Evolutionary conservation across 1,139 yeast genomes (phyloP).

Genomic region (Zygoascus sp.): DNA sequence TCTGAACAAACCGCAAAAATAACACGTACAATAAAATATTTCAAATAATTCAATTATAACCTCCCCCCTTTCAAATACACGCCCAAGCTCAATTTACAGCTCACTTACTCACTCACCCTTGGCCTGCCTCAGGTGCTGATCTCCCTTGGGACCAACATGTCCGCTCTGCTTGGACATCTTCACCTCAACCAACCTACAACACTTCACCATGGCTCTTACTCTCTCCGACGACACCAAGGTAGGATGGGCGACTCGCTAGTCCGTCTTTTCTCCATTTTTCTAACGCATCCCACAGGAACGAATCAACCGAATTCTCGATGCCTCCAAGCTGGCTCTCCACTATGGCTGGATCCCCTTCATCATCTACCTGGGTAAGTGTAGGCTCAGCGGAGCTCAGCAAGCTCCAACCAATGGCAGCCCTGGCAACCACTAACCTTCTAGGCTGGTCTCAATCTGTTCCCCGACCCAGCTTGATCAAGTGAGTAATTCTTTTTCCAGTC

Average conservation of each 20-base stretch:
- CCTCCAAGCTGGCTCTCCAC: slow-evolving; percentile 84
- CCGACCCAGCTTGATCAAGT: slow-evolving; percentile 77
- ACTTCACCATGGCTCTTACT: slow-evolving; percentile 9
- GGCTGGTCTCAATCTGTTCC: slow-evolving; percentile 82
- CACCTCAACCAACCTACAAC: neutral
- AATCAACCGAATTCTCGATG: slow-evolving; percentile 71
- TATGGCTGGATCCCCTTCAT: slow-evolving; percentile 97
- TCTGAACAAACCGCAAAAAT: too few species aligned
- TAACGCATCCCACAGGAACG: slow-evolving; percentile 63
- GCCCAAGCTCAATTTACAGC: too few species aligned
- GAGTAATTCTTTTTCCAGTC: slow-evolving; percentile 21
- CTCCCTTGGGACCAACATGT: neutral
- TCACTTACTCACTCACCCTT: too few species aligned
- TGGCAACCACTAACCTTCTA: slow-evolving; percentile 14
- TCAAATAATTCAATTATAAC: too few species aligned
- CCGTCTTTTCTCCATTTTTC: neutral
- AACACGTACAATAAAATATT: too few species aligned
- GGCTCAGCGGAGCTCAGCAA: too few species aligned
- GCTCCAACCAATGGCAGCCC: neutral
- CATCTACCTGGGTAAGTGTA: slow-evolving; percentile 59
- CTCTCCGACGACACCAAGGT: slow-evolving; percentile 14
- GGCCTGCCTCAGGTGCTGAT: too few species aligned
- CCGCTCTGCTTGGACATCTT: neutral
- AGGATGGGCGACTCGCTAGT: too few species aligned
- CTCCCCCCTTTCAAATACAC: too few species aligned